Percentiles rank a stretch among this genome's conserved stretches.
These are phyloP conservation scores for Hypoxylon cercidicola DNA, from an alignment of 495 filamentous ascomycete species.

Conservation along the genomic window DNA sequence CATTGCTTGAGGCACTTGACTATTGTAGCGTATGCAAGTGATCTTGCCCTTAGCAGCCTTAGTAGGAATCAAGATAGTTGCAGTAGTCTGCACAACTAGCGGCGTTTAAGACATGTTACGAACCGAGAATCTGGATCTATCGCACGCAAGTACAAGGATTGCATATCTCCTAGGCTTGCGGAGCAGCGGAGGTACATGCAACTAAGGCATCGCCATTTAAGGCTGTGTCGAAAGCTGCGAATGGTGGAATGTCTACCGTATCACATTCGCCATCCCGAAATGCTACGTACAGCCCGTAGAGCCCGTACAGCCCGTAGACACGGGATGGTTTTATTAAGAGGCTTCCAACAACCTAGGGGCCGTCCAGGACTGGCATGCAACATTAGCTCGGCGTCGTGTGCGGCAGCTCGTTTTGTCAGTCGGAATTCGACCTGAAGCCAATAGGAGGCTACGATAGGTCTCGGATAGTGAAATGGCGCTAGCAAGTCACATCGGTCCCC, in stretches of 20 bases:
- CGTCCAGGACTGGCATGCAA: slow-evolving; percentile 29
- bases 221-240: slow-evolving; percentile 14
- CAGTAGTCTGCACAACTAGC: slow-evolving; percentile 29
- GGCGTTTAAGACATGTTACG: slow-evolving; percentile 23
- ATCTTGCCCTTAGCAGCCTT: slow-evolving; percentile 15
- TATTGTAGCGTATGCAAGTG: slow-evolving; percentile 12
- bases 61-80: slow-evolving; percentile 30
- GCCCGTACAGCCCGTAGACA: too few relatives aligned
- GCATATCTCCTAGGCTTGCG: neutral
- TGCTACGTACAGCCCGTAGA: neutral
- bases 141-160: slow-evolving; percentile 19
- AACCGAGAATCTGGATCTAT: slow-evolving; percentile 38
- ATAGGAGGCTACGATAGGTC: slow-evolving; percentile 28
- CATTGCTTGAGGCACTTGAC: neutral
- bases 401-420: slow-evolving; percentile 37
- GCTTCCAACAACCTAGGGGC: neutral
- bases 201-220: slow-evolving; percentile 28
- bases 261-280: neutral
- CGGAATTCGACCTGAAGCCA: slow-evolving; percentile 18
- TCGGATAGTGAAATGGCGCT: slow-evolving; percentile 40
- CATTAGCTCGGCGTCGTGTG: slow-evolving; percentile 19
- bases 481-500: slow-evolving; percentile 31
- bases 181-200: too few relatives aligned
- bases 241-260: neutral
- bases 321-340: neutral